phyloP scores from a whole-genome alignment of 2,329 filamentous ascomycete species.

The Sporothrix pallida region DNA sequence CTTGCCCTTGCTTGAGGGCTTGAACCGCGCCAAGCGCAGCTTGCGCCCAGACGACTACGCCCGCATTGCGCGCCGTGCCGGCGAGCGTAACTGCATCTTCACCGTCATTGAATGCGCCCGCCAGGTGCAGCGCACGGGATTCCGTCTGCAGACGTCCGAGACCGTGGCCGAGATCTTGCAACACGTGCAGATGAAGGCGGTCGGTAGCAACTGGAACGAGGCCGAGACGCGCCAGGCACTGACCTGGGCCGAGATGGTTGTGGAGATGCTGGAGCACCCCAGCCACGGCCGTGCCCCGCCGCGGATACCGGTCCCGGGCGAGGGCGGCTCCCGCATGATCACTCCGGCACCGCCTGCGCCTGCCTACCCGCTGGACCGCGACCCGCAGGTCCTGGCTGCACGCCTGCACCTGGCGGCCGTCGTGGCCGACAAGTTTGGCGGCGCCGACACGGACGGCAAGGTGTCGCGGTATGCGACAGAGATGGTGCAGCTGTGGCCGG shows the following conservation, averaged over 20 bases:
- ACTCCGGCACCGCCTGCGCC: slow-evolving; percentile 32
- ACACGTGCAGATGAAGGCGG: slow-evolving; percentile 51
- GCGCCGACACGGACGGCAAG: slow-evolving; percentile 45
- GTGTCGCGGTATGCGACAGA: slow-evolving; percentile 43
- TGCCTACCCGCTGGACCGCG: slow-evolving; percentile 46
- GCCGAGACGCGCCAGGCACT: slow-evolving; percentile 51
- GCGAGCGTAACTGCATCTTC: slow-evolving; percentile 50
- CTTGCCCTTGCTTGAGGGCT: slow-evolving; percentile 57
- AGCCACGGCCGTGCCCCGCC: slow-evolving; percentile 44
- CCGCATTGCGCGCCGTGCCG: slow-evolving; percentile 52
- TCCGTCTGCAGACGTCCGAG: slow-evolving; percentile 52
- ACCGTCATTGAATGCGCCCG: slow-evolving; percentile 58
- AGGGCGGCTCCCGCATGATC: too few relatives aligned
- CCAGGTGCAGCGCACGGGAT: slow-evolving; percentile 53
- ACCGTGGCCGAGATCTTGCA: slow-evolving; percentile 50
- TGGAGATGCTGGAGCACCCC: slow-evolving; percentile 57
- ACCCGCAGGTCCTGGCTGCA: slow-evolving; percentile 52
- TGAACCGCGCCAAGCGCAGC: slow-evolving; percentile 51
- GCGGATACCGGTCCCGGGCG: slow-evolving; percentile 13
- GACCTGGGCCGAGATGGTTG: slow-evolving; percentile 53
- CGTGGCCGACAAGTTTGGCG: slow-evolving; percentile 45
- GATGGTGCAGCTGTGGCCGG: slow-evolving; percentile 52
- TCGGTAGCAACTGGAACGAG: slow-evolving; percentile 46
- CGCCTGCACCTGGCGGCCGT: slow-evolving; percentile 53
- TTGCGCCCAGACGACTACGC: slow-evolving; percentile 44